Base-by-base conservation (phyloP, 2,329 filamentous ascomycete genomes). In the Blastomyces emzantsi region DNA sequence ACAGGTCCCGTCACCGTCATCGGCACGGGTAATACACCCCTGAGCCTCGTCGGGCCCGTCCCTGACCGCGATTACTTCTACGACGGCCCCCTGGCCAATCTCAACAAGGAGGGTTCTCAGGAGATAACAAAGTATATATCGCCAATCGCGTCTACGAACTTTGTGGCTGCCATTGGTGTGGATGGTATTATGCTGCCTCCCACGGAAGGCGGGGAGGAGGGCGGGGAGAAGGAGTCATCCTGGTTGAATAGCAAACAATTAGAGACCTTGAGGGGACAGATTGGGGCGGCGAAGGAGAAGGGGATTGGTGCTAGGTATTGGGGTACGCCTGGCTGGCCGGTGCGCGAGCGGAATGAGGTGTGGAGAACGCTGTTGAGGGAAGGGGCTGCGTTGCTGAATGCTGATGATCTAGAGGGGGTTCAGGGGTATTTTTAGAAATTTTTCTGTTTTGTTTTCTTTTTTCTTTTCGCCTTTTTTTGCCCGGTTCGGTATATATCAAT, bases 241-340 rank as follows among this genome's bases (percentile, higher is more conserved):
- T 60, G 25, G 5, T 64, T 77, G 30, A 68, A 64, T 25, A 70
- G 70, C 9, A 62, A 67, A 8, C 84, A 87, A 70, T 69, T 83
- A 22, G 76, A 75, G n/a, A 72, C 75, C 33, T 71, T 88, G 67
- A 73, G 80, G 33, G 70, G 67, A 11, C 85, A 88, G 72, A 77
- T 88, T 22, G 71, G 69, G 0, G 70, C 70, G 0, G 86, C 86
- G 5, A 81, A 83, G 67, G 75, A 73, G 17, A 83, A 79, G 69
- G 85, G 85, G 0, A 86, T 89, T 64, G 76, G 75, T 63, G 81
- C 81, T 1, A 74, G 86, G 63, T 88, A 88, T 69, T 88, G 85
- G 85, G 83, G 85, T 62, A 81, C 82, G 66, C 86, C 86, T 0
- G 76, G 75, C 1, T 88, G 80, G 77, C 85, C 85, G 0, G 73